Conservation (phyloP, 495 filamentous ascomycete genomes). For the Lasiosphaeriaceae sp. region DNA sequence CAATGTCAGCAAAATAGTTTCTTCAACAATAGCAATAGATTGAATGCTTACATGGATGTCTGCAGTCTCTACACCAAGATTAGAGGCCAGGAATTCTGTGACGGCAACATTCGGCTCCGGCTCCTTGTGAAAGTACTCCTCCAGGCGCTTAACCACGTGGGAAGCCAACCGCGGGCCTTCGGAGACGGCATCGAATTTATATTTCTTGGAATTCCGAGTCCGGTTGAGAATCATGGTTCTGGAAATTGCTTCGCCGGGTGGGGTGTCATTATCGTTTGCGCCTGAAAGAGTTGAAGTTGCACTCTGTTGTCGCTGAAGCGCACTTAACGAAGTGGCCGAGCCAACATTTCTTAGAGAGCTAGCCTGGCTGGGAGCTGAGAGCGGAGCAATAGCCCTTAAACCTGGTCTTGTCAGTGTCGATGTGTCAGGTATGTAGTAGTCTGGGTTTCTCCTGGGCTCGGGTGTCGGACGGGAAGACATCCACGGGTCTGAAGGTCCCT, state of each 20-base stretch:
- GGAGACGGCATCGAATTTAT: conserved; percentile 22
- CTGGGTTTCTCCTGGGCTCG: neutral
- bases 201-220: conserved; percentile 25
- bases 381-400: neutral
- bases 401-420: neutral
- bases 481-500: conserved; percentile 3
- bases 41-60: conserved; percentile 26
- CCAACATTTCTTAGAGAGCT: conserved; percentile 9
- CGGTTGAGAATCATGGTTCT: conserved; percentile 30
- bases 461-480: neutral
- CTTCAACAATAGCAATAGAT: neutral
- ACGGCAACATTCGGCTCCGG: conserved; percentile 33
- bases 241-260: conserved; percentile 15
- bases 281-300: conserved; percentile 5
- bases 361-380: conserved; percentile 5
- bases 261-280: neutral
- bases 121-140: conserved; percentile 41
- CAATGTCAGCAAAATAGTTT: neutral
- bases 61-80: conserved; percentile 34
- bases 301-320: conserved; percentile 11
- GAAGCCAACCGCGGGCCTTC: conserved; percentile 30
- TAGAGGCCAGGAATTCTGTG: conserved; percentile 39
- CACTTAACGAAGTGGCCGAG: conserved; percentile 13
- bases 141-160: conserved; percentile 37
- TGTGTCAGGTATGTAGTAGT: neutral